phyloP scores from a whole-genome alignment of 768 basidiomycete genomes.

The Pilatotrama ljubarskyi region DNA sequence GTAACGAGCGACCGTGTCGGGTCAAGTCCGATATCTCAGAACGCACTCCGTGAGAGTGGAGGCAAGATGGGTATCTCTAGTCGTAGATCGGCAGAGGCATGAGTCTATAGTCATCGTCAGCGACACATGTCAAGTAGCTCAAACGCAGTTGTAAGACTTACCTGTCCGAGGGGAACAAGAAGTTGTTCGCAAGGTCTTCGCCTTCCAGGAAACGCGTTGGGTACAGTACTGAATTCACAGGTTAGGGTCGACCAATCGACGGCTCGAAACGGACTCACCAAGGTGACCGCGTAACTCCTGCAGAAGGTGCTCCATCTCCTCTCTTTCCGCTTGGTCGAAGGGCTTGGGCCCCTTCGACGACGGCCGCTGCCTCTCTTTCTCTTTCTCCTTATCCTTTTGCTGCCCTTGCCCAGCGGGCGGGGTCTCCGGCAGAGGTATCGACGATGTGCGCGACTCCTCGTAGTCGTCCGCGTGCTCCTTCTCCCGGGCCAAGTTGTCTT shows the following conservation, averaged over 20 bases:
- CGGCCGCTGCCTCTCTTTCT: slow-evolving; percentile 38
- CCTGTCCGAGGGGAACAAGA: slow-evolving; percentile 89
- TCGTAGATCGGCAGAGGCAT: slow-evolving; percentile 76
- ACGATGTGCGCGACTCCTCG: slow-evolving; percentile 24
- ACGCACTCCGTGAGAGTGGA: background rate
- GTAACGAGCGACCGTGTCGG: background rate
- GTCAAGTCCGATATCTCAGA: background rate
- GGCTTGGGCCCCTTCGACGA: slow-evolving; percentile 57
- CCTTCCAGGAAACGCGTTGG: slow-evolving; percentile 87
- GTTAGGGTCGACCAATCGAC: background rate
- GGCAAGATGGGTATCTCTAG: slow-evolving; percentile 30
- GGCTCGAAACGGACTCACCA: slow-evolving; percentile 47
- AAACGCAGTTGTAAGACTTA: slow-evolving; percentile 31
- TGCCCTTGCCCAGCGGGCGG: slow-evolving; percentile 5
- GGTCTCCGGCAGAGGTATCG: slow-evolving; percentile 19
- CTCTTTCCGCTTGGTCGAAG: slow-evolving; percentile 80
- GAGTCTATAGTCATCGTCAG: slow-evolving; percentile 44
- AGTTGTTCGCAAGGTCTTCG: slow-evolving; percentile 92
- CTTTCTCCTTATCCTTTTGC: slow-evolving; percentile 36
- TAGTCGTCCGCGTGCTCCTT: slow-evolving; percentile 20
- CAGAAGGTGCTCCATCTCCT: slow-evolving; percentile 87
- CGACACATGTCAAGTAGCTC: background rate
- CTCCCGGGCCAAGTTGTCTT: slow-evolving; percentile 18
- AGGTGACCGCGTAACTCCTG: slow-evolving; percentile 81
- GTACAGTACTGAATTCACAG: slow-evolving; percentile 64